Percentiles rank a stretch among this genome's conserved stretches.
Conservation (phyloP, 345 rosid species). For the Turritis glabra region DNA sequence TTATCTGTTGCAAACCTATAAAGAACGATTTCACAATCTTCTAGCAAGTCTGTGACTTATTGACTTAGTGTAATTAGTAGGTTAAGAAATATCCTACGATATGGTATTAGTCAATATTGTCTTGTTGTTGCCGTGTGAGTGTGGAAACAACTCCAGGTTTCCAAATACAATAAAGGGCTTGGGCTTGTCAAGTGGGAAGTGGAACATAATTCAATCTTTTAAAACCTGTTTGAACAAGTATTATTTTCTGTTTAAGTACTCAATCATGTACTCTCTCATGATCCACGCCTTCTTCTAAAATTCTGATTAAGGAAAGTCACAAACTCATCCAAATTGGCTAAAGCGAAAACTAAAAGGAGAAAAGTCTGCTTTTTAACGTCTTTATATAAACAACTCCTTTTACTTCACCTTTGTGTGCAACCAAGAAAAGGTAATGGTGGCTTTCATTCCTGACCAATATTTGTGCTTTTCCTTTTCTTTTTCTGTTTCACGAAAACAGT, state of each 20-base stretch:
- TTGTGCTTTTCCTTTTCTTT: slow-evolving; percentile 29
- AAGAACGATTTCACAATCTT: background rate
- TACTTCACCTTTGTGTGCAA: slow-evolving; percentile 27
- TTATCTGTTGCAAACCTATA: background rate
- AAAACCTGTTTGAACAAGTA: background rate
- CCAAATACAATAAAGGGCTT: background rate
- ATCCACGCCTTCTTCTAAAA: slow-evolving; percentile 1
- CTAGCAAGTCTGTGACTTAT: background rate
- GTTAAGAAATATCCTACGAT: background rate
- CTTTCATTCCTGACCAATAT: slow-evolving; percentile 34
- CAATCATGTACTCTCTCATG: slow-evolving; percentile 14
- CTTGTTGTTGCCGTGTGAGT: slow-evolving; percentile 1
- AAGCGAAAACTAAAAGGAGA: slow-evolving; percentile 3
- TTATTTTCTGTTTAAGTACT: background rate
- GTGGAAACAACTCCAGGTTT: slow-evolving; percentile 12
- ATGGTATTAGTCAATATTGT: slow-evolving; percentile 1
- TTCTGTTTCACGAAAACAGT: background rate
- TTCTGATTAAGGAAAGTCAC: slow-evolving; percentile 12
- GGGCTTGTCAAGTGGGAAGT: slow-evolving; percentile 7
- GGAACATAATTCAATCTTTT: background rate
- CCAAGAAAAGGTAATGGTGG: slow-evolving; percentile 24
- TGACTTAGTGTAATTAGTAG: background rate
- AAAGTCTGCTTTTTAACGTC: slow-evolving; percentile 7
- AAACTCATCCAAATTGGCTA: slow-evolving; percentile 30
- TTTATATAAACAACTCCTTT: slow-evolving; percentile 17